Base-by-base conservation (phyloP, 1,139 yeast genomes). In the Yueomyces sp. region DNA sequence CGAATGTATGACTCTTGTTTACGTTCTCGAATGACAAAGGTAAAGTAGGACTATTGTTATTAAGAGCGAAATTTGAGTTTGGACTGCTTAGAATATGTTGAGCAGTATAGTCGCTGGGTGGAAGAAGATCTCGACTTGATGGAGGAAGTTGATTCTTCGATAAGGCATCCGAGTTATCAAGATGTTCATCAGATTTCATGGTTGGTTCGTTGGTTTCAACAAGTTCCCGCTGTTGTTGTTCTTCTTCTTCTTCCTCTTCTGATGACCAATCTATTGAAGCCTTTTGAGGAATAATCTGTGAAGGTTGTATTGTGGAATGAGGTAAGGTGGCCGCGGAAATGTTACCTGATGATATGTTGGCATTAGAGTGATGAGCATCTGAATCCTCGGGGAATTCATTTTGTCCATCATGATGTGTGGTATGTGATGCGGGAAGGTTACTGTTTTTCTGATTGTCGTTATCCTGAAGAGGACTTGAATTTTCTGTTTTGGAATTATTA, bases 201-300 rank as follows among this genome's bases (percentile, higher is more conserved):
- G 19, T 19, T 19, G 19, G 19, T 19, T 19, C 19, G 19, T 2
- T 19, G 19, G 19, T 19, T 19, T 19, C 19, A 19, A 19, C 19
- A 19, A 19, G 19, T 19, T 19, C 19, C 19, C 19, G 19, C 19
- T 19, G 19, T 19, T 19, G 19, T 19, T 19, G 19, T 19, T 19
- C 19, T 19, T 19, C 19, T 1, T 61, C 70, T 0, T 72, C 78
- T 44, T 80, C 89, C 50, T 82, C 93, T 48, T 81, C 93, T 46
- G 84, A 79, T 4, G 89, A 80, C 89, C 94, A 85, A 3, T 85
- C 76, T 53, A 85, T 68, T 44, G 80, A 76, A 2, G 94, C 84
- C 57, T 80, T 81, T 35, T 81, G 75, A 1, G 95, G 93, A 8
- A 83, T 76, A 4, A 85, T 78, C 31, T 37, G 31, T 2, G 53